phyloP scores from a whole-genome alignment of 148 eudicot species.

The Chenopodium formosanum region DNA sequence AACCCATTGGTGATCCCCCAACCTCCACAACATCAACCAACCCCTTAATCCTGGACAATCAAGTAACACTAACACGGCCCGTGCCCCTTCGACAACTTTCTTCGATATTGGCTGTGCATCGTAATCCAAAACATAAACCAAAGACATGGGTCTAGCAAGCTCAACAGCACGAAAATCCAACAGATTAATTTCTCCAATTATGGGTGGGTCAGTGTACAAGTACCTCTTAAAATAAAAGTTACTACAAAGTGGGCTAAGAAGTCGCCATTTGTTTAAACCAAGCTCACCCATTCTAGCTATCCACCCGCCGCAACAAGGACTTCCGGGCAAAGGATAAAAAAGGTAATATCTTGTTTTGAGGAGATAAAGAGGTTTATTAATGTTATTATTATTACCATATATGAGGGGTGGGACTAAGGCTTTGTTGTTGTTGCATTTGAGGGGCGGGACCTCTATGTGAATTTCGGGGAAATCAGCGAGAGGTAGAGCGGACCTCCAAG shows the following conservation, averaged over 20 bases:
- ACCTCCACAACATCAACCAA: not conserved
- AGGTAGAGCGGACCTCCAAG: constrained; percentile 7
- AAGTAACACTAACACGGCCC: not conserved
- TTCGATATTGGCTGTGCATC: not conserved
- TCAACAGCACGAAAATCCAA: not conserved
- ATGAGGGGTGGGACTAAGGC: too few relatives aligned
- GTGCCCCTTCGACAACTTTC: not conserved
- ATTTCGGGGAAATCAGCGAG: not conserved
- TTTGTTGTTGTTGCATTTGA: not conserved
- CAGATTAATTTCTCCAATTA: not conserved
- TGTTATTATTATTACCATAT: too few relatives aligned
- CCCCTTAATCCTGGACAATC: too few relatives aligned
- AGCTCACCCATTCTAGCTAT: not conserved
- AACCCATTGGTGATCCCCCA: not conserved
- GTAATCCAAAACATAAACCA: not conserved
- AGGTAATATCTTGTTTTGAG: not conserved
- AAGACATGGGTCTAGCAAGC: not conserved
- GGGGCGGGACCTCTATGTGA: not conserved
- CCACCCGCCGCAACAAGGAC: not conserved
- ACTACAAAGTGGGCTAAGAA: not conserved
- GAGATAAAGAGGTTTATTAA: not conserved
- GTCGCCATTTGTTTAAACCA: not conserved
- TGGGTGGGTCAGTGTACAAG: not conserved
- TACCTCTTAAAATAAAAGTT: not conserved
- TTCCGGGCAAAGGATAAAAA: not conserved